A percentile compares a stretch with the other conserved stretches of the same genome.
Evolutionary conservation across 495 filamentous ascomycete species (phyloP).

Genomic region (Aspergillus bertholletiae): DNA sequence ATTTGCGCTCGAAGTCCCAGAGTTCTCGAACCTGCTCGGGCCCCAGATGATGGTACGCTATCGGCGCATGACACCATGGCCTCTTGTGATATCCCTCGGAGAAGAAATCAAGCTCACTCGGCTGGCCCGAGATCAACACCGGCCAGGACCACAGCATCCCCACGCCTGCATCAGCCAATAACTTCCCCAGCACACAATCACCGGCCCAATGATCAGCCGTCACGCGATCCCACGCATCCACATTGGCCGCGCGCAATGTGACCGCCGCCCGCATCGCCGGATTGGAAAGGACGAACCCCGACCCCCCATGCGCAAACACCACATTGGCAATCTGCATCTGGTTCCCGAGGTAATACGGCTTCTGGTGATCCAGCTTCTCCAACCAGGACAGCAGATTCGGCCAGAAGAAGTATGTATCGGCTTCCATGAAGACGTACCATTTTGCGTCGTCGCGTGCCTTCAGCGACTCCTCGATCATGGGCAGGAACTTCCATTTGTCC

Average conservation of each 20-base stretch:
- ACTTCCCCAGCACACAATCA: constrained; percentile 44
- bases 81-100: constrained; percentile 27
- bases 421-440: constrained; percentile 69
- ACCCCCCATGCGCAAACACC: constrained; percentile 64
- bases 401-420: constrained; percentile 66
- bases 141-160: constrained; percentile 35
- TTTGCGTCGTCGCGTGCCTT: constrained; percentile 44
- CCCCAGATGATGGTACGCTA: constrained; percentile 48
- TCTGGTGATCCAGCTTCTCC: constrained; percentile 40
- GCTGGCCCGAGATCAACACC: constrained; percentile 26
- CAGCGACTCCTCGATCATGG: constrained; percentile 57
- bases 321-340: constrained; percentile 42
- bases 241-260: constrained; percentile 11
- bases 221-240: constrained; percentile 25
- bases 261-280: constrained; percentile 29
- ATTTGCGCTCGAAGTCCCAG: constrained; percentile 37
- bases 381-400: constrained; percentile 58
- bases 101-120: constrained; percentile 40
- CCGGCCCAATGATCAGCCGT: constrained; percentile 36
- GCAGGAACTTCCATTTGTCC: constrained; percentile 71
- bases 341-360: constrained; percentile 52
- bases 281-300: constrained; percentile 54
- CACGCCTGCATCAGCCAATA: constrained; percentile 32
- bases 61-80: constrained; percentile 48
- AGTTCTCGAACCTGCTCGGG: constrained; percentile 35